Evolutionary conservation across 768 basidiomycete genomes (phyloP).

Genomic region (Lentinus brumalis): DNA sequence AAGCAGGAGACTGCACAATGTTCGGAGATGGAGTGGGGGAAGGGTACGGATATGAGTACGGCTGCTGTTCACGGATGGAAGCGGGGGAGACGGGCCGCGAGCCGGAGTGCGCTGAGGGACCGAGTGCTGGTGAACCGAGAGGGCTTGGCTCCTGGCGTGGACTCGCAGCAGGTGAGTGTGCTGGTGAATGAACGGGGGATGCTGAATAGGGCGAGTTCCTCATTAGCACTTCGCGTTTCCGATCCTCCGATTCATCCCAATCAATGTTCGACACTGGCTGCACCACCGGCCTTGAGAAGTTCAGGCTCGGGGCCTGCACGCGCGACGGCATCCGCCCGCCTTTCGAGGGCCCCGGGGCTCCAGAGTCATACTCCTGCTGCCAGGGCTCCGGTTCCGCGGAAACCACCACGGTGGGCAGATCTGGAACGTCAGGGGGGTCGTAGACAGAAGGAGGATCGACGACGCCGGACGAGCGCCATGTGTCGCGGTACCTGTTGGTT

Average conservation of each 20-base stretch:
- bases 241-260: constrained; percentile 34
- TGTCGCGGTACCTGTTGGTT: constrained; percentile 23
- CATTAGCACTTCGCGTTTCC: constrained; percentile 52
- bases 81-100: constrained; percentile 12
- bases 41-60: constrained; percentile 1
- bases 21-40: background rate
- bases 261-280: constrained; percentile 43
- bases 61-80: background rate
- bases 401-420: constrained; percentile 55
- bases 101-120: background rate
- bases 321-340: constrained; percentile 46
- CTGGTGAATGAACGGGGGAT: constrained; percentile 20
- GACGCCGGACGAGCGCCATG: constrained; percentile 18
- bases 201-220: constrained; percentile 48
- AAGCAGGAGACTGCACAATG: background rate
- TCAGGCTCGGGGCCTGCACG: constrained; percentile 44
- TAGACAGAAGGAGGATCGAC: constrained; percentile 10
- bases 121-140: constrained; percentile 2
- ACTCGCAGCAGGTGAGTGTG: constrained; percentile 19
- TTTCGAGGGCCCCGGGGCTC: constrained; percentile 17
- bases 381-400: constrained; percentile 33
- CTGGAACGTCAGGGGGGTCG: constrained; percentile 5
- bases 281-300: constrained; percentile 61
- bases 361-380: background rate
- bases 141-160: constrained; percentile 5